Conservation (phyloP, 2,329 filamentous ascomycete genomes). For the Exophiala spinifera region DNA sequence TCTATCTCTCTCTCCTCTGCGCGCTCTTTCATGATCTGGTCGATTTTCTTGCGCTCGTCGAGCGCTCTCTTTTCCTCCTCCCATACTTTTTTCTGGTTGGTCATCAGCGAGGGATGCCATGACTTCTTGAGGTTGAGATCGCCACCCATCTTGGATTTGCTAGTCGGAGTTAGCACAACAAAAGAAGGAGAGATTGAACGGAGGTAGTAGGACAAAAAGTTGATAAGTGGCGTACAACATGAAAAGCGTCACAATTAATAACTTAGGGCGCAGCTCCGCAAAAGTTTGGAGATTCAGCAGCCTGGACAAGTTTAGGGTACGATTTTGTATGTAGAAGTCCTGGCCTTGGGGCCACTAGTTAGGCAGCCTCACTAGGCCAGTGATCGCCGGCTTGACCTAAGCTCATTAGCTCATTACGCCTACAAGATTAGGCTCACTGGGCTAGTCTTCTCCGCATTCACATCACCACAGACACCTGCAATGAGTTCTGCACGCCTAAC, state of each 20-base stretch:
- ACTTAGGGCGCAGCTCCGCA: conserved; percentile 8
- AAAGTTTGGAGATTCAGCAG: not conserved
- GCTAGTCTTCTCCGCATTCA: not conserved
- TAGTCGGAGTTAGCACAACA: too few species aligned
- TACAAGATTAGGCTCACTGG: too few species aligned
- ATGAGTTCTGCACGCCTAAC: too few species aligned
- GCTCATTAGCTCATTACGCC: too few species aligned
- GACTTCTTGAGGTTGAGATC: conserved; percentile 75
- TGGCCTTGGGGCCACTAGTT: not conserved
- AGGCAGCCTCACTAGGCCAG: not conserved
- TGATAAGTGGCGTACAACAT: not conserved
- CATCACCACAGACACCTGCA: not conserved
- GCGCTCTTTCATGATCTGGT: conserved; percentile 86
- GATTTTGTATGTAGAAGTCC: too few species aligned
- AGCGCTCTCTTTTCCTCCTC: conserved; percentile 88
- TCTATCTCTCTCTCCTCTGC: conserved; percentile 91
- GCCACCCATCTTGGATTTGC: conserved; percentile 69
- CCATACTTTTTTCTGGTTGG: conserved; percentile 88
- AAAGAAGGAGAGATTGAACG: too few species aligned
- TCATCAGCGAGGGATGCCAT: conserved; percentile 88
- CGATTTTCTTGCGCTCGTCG: conserved; percentile 89
- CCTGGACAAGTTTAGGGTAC: conserved; percentile 2
- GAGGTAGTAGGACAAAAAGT: too few species aligned
- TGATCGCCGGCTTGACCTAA: too few species aligned
- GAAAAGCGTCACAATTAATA: not conserved